Evolutionary conservation across 768 basidiomycete genomes (phyloP), one percentile per base, ranked within the genome.

Genomic region (Stropharia rugosoannulata): DNA sequence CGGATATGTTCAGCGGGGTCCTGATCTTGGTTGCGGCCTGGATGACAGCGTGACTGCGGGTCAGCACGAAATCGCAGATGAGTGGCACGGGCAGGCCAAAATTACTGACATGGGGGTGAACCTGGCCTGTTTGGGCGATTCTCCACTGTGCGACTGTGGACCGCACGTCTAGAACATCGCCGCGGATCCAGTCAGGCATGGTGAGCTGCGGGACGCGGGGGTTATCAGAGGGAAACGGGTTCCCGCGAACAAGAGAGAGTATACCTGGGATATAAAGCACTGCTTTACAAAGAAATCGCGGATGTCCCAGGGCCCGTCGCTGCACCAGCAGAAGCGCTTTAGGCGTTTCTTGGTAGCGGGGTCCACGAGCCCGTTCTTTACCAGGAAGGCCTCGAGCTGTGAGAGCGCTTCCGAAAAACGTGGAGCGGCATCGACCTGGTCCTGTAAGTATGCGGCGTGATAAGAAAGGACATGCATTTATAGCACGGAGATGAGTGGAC

Each of bases 211-310:
- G 46, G 16, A 37, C 36, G 51, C 42, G 32, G 38, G 43, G 27
- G 47, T 40, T 53, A 36, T 37, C n/a, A 35, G 47, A 55, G 12
- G 39, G 49, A 47, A 46, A 44, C 32, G 42, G 15, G 43, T 29
- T 50, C 46, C 35, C 18, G 22, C 32, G 49, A 43, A 51, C 56
- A 58, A 54, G 40, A 50, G 55, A 25, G 25, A 22, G 25, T 76
- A 60, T 53, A 87, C 88, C 69, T 85, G 82, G 46, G 91, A 93
- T 63, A 94, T 90, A 68, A 92, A 93, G 66, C 87, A 93, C 68
- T 94, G 92, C 69, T 94, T 95, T 47, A 90, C 84, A 54, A 93
- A 83, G 62, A 94, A 93, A 71, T 94, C 89, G 58, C 89, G 80
- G 47, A 94, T 69, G 68, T 93, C 91, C 62, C 82, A 93, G 13